A percentile compares a stretch with the other conserved stretches of the same genome.
These are phyloP conservation scores for Xylariaceae sp. DNA, from an alignment of 2,329 filamentous ascomycete genomes.

Conservation along the genomic window DNA sequence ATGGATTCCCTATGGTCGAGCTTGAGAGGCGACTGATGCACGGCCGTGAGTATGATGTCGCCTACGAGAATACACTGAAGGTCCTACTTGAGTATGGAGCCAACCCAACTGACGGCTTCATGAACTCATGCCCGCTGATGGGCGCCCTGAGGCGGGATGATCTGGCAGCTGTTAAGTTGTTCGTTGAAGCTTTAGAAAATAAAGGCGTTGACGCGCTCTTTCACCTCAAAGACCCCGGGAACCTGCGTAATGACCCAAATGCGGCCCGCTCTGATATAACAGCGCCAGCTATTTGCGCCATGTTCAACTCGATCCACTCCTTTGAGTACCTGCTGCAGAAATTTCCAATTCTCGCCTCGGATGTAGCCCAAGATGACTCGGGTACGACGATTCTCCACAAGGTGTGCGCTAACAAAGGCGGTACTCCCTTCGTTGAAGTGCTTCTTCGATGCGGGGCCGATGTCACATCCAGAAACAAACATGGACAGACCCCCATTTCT, in stretches of 20 bases:
- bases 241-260: neutral
- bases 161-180: neutral
- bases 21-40: neutral
- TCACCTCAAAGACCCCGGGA: neutral
- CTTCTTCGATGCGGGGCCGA: constrained; percentile 11
- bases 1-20: neutral
- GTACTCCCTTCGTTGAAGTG: neutral
- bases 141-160: neutral
- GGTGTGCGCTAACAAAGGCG: neutral
- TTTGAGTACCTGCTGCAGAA: constrained; percentile 3
- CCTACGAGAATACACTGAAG: constrained; percentile 1
- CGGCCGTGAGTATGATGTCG: neutral
- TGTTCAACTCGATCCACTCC: neutral
- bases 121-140: neutral
- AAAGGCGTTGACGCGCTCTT: neutral
- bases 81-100: neutral
- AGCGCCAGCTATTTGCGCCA: neutral
- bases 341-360: neutral
- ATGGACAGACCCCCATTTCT: neutral
- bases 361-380: neutral
- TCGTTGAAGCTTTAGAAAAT: neutral
- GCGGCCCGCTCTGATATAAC: neutral
- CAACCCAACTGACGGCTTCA: neutral
- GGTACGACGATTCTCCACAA: constrained; percentile 1
- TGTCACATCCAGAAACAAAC: neutral